Conservation (phyloP, 2,329 filamentous ascomycete genomes). For the Botryotinia convoluta region DNA sequence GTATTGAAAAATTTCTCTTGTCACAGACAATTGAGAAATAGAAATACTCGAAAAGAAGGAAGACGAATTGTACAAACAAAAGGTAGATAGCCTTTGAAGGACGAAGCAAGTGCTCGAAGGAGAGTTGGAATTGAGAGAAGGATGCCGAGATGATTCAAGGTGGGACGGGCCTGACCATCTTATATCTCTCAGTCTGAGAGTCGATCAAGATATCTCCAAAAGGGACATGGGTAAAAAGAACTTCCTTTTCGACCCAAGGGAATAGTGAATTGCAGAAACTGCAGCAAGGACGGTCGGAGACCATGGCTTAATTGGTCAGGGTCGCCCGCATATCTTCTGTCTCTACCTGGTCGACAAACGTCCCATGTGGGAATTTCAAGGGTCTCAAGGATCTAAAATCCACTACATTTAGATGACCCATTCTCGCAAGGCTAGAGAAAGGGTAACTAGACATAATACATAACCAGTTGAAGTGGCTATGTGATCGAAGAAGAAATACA, state of each 20-base stretch:
- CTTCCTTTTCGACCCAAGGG: slow-evolving; percentile 5
- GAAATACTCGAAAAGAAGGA: not conserved
- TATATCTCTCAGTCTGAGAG: slow-evolving; percentile 8
- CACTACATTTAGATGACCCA: not conserved
- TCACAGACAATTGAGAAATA: slow-evolving; percentile 8
- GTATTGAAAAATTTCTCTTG: not conserved
- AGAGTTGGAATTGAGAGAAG: slow-evolving; percentile 3
- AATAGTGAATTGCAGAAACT: not conserved
- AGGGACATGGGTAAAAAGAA: not conserved
- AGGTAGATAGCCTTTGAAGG: not conserved
- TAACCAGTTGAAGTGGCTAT: slow-evolving; percentile 19
- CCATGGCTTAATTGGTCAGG: slow-evolving; percentile 14
- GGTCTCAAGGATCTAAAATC: slow-evolving; percentile 5
- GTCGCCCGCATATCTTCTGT: not conserved
- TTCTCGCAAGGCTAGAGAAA: slow-evolving; percentile 8
- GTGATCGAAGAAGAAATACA: slow-evolving; percentile 6
- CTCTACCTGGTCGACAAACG: slow-evolving; percentile 4
- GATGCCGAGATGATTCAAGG: not conserved
- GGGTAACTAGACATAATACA: not conserved
- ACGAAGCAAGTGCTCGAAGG: slow-evolving; percentile 9
- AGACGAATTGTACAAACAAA: slow-evolving; percentile 2
- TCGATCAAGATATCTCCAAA: not conserved
- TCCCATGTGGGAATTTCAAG: not conserved
- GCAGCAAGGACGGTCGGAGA: slow-evolving; percentile 15
- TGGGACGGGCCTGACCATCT: slow-evolving; percentile 10